A percentile compares a stretch with the other conserved stretches of the same genome.
phyloP scores from a whole-genome alignment of 257 asterid genomes.

The Nicotiana attenuata region DNA sequence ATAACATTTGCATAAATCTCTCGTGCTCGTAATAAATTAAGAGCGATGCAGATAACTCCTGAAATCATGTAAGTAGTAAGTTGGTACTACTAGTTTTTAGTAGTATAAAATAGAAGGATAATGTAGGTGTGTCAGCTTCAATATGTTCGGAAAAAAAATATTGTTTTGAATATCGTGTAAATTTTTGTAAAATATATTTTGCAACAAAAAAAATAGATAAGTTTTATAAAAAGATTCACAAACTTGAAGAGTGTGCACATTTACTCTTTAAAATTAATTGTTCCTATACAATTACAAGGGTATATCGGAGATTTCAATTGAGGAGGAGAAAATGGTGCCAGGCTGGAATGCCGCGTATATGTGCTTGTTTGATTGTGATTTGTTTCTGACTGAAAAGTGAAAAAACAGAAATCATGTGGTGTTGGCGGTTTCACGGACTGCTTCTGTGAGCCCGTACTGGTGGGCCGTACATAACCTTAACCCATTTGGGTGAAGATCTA shows the following conservation, averaged over 20 bases:
- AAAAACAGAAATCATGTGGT: constrained; percentile 7
- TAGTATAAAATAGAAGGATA: background rate
- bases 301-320: background rate
- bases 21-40: no score
- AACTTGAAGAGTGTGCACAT: no score
- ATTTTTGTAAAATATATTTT: no score
- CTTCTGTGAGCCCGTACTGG: background rate
- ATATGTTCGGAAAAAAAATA: no score
- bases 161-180: no score
- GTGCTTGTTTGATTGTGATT: background rate
- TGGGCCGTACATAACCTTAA: background rate
- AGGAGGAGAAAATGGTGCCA: constrained; percentile 12
- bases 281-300: background rate
- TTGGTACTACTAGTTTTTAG: no score
- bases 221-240: no score
- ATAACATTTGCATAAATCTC: no score
- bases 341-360: constrained; percentile 32
- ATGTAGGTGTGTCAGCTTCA: background rate
- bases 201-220: no score
- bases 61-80: no score
- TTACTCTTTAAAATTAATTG: background rate
- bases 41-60: no score
- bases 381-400: background rate
- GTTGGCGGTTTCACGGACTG: constrained; percentile 16
- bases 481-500: background rate